Percentiles rank a stretch among this genome's conserved stretches.
Conservation (phyloP, 176 grass and related monocot genomes). For the Hordeum marinum region DNA sequence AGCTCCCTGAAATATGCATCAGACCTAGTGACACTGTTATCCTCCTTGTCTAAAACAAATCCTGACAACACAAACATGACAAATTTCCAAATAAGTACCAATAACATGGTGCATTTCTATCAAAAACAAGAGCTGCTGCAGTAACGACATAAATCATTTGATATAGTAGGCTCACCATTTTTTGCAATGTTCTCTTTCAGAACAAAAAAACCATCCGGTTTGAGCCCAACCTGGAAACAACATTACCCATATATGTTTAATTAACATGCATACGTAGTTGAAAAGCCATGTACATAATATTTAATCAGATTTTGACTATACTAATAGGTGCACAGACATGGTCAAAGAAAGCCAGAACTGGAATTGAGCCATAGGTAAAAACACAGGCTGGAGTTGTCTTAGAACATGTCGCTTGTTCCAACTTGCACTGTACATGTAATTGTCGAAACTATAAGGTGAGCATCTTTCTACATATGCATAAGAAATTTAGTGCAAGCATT, state of each 20-base stretch:
- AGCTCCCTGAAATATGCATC: conserved; percentile 91
- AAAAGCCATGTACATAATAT: background rate
- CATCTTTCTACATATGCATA: background rate
- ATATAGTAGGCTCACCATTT: conserved; percentile 46
- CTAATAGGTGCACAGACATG: conserved; percentile 3
- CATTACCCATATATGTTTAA: background rate
- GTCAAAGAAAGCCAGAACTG: background rate
- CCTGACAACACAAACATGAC: conserved; percentile 41
- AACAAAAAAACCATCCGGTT: conserved; percentile 90
- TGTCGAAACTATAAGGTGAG: background rate
- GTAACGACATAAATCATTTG: background rate
- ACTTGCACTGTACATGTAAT: background rate
- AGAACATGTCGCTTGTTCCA: background rate
- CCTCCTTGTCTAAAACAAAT: conserved; percentile 94
- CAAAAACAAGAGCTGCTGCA: background rate
- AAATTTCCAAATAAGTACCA: conserved; percentile 7
- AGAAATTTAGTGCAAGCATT: background rate
- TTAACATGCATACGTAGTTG: conserved; percentile 6
- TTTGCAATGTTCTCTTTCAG: conserved; percentile 91
- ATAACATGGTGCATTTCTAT: background rate
- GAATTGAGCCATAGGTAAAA: background rate
- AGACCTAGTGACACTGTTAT: conserved; percentile 94
- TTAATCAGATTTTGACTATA: background rate
- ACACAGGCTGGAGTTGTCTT: background rate
- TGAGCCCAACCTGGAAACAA: conserved; percentile 77